These are phyloP conservation scores for Rubroboletus pulcherrimus DNA, from an alignment of 768 basidiomycete genomes.

Conservation along the genomic window DNA sequence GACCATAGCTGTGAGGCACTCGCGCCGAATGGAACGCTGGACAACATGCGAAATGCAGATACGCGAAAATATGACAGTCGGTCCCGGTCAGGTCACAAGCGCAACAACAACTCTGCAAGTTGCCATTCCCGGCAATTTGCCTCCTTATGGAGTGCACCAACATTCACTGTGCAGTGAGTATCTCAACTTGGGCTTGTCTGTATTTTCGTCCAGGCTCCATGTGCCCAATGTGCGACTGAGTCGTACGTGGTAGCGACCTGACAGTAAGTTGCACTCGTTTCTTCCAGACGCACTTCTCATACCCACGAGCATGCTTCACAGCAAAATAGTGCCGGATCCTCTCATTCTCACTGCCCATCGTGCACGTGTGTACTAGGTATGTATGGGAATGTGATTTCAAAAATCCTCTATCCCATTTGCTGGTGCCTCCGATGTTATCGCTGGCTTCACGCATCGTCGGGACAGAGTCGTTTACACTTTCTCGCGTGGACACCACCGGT, in stretches of 20 bases:
- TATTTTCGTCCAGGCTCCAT: background rate
- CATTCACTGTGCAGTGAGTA: background rate
- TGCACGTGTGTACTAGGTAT: background rate
- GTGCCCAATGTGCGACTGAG: background rate
- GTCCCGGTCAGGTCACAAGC: background rate
- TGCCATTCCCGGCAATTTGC: slow-evolving; percentile 3
- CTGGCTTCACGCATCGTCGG: background rate
- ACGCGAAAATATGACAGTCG: slow-evolving; percentile 1
- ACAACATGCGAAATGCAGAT: slow-evolving; percentile 22
- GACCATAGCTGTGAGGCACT: slow-evolving; percentile 7
- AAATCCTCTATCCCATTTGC: background rate
- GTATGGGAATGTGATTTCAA: slow-evolving; percentile 1
- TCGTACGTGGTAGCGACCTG: background rate
- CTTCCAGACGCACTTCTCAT: background rate
- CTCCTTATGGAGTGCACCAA: background rate
- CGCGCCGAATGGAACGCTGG: slow-evolving; percentile 18
- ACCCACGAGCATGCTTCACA: background rate
- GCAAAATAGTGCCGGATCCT: background rate
- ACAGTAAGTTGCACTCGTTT: background rate
- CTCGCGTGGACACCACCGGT: background rate
- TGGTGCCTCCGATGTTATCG: background rate
- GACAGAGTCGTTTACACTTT: background rate
- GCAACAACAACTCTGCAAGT: background rate
- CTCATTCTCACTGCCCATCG: background rate
- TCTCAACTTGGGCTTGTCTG: background rate